Evolutionary conservation across 140 eudicot species (phyloP), one percentile per base, ranked within the genome.

Genomic region (Bidens hawaiensis): DNA sequence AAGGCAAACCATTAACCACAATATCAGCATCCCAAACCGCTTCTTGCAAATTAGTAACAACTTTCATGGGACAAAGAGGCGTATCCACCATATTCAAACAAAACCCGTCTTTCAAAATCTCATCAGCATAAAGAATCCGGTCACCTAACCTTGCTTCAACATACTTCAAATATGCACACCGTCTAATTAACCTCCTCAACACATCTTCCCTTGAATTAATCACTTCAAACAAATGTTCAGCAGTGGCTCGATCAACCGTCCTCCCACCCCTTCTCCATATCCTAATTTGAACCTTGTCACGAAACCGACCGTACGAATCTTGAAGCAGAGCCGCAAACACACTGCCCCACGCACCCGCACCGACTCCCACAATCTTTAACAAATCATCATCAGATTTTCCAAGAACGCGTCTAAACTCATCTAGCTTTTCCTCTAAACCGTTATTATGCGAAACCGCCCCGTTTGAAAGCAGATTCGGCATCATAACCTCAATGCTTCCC

Each of bases 341-440:
- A 72, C 93, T 89, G 3, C 97, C 97, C 95, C 95, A 89, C 7
- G 97, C 97, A 64, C 97, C 97, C 45, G 97, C 97, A 7, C 97
- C 97, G 16, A 89, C 95, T 28, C 94, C 85, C 16, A 86, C 94
- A 13, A 89, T 83, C 40, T 79, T 89, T 67, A 89, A 65, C 17
- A 85, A 78, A 55, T 89, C 97, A 9, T 79, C 95, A 45, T 83
- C 94, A 5, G 86, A 68, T 74, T 89, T 89, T 24, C 94, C 94
- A 16, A 86, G 77, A 52, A 89, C 62, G 14, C 57, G 56, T 13
- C 97, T 80, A 45, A 89, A 76, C 65, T 89, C 95, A 16, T 83
- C 83, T 5, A 80, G 78, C 66, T 80, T 80, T 18, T 83, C 83
- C 14, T 76, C 90, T 57, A 69, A 69, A 28, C 82, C 79, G 17